Evolutionary conservation across 129 eudicot species (phyloP).

Genomic region (Saussurea involucrata): DNA sequence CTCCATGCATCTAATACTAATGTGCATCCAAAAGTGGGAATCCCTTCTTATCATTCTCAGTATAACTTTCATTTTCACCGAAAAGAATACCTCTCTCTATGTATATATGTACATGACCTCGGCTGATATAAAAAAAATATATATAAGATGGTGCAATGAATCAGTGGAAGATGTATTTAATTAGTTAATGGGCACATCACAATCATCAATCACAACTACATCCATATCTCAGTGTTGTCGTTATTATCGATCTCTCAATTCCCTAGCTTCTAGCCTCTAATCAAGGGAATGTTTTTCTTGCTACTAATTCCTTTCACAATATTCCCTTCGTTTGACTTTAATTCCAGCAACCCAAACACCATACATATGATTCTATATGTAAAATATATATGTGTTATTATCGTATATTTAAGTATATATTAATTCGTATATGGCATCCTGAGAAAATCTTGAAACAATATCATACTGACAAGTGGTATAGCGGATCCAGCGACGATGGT

Average conservation of each 20-base stretch:
- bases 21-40: no score
- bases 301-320: conserved; percentile 9
- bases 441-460: background rate
- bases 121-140: no score
- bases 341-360: background rate
- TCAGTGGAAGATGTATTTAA: background rate
- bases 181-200: background rate
- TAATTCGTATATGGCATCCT: background rate
- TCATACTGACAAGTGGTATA: conserved; percentile 46
- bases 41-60: no score
- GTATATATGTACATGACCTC: no score
- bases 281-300: background rate
- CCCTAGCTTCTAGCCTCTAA: background rate
- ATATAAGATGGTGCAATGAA: background rate
- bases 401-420: conserved; percentile 5
- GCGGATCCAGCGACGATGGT: conserved; percentile 40
- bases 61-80: no score
- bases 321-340: background rate
- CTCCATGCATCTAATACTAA: no score
- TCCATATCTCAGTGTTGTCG: background rate
- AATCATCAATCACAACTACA: background rate
- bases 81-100: no score
- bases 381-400: background rate
- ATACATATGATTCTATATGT: background rate
- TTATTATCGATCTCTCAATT: background rate